Conservation (phyloP, 139 green algal genomes). For the Volvox reticuliferus region DNA sequence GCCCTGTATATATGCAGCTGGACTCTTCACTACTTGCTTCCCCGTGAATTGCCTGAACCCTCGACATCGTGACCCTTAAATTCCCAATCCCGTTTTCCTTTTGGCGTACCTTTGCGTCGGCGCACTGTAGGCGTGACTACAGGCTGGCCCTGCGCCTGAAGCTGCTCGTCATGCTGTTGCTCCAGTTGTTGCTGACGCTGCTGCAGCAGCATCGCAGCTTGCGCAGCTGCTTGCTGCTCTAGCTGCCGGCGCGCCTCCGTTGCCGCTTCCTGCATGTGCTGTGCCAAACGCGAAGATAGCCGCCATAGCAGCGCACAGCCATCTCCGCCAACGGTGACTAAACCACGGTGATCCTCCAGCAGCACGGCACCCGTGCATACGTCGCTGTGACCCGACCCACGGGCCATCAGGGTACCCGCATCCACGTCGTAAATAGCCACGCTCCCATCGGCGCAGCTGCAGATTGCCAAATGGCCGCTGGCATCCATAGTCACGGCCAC, state of each 20-base stretch:
- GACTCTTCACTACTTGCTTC: no score
- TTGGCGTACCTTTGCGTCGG: neutral
- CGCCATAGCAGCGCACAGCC: conserved; percentile 70
- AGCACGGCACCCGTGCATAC: conserved; percentile 43
- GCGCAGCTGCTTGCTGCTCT: conserved; percentile 8
- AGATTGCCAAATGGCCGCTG: conserved; percentile 51
- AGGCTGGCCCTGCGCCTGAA: neutral
- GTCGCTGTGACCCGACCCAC: conserved; percentile 56
- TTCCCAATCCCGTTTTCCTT: neutral
- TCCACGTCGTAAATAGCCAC: conserved; percentile 62
- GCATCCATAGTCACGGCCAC: conserved; percentile 62
- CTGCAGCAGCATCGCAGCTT: neutral
- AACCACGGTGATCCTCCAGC: conserved; percentile 40
- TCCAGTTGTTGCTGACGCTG: neutral
- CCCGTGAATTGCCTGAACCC: no score
- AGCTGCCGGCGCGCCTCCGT: conserved; percentile 5
- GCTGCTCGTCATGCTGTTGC: neutral
- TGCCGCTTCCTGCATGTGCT: conserved; percentile 42
- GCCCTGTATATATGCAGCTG: no score
- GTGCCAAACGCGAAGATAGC: conserved; percentile 48
- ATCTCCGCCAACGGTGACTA: conserved; percentile 56
- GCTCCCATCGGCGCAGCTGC: conserved; percentile 60
- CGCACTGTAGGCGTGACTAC: neutral
- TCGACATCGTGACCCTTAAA: neutral
- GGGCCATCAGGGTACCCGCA: conserved; percentile 47